These are phyloP conservation scores for Citrus trifoliata DNA, from an alignment of 345 rosid species.

Conservation along the genomic window DNA sequence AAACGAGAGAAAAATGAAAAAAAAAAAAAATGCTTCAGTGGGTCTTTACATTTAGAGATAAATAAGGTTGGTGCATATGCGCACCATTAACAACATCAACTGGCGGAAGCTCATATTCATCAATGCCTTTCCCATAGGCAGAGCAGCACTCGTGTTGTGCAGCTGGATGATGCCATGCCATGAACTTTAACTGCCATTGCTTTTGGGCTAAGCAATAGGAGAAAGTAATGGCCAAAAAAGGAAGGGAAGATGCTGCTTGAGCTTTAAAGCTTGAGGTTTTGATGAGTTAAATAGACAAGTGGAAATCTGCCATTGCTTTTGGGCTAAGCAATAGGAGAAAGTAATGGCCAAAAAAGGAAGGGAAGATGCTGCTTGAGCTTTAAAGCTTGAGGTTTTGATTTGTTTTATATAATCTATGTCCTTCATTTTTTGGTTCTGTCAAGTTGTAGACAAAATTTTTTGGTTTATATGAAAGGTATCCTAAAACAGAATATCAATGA, in stretches of 20 bases:
- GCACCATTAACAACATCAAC: slow-evolving; percentile 10
- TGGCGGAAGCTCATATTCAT: slow-evolving; percentile 17
- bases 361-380: neutral
- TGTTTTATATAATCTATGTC: neutral
- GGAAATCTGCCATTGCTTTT: too few relatives aligned
- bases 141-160: slow-evolving; percentile 19
- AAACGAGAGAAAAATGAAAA: neutral
- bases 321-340: neutral
- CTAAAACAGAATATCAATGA: too few relatives aligned
- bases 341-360: neutral
- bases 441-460: too few relatives aligned
- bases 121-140: slow-evolving; percentile 26
- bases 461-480: too few relatives aligned
- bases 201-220: neutral
- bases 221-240: neutral
- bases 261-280: neutral
- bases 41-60: slow-evolving; percentile 32
- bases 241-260: neutral
- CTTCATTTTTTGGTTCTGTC: neutral
- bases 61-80: slow-evolving; percentile 26
- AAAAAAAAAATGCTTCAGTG: neutral
- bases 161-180: slow-evolving; percentile 14
- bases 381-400: neutral
- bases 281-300: neutral
- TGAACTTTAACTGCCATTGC: slow-evolving; percentile 29